These are phyloP conservation scores for Craterostigma plantagineum DNA, from an alignment of 257 asterid genomes.

Conservation along the genomic window DNA sequence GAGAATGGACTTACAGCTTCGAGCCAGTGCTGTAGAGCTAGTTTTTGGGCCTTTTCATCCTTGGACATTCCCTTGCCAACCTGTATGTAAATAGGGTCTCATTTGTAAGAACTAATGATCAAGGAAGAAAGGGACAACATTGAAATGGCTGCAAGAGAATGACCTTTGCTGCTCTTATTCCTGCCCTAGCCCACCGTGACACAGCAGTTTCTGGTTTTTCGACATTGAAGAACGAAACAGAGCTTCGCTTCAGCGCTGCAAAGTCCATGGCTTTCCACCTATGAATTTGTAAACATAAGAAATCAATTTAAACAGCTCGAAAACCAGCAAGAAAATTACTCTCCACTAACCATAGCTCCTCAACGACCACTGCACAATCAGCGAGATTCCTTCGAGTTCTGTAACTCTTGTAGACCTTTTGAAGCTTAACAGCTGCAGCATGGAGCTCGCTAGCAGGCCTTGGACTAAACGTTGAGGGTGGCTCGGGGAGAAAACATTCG, in stretches of 20 bases:
- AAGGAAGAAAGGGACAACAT: not conserved
- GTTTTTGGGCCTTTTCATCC: no score
- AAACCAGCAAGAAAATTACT: no score
- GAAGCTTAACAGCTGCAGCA: constrained; percentile 57
- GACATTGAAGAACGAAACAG: constrained; percentile 66
- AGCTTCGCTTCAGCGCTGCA: constrained; percentile 70
- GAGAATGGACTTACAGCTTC: no score
- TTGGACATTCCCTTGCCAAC: no score
- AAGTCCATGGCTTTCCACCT: constrained; percentile 98
- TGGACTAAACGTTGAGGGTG: not conserved
- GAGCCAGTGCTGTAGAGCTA: no score
- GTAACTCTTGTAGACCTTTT: constrained; percentile 66
- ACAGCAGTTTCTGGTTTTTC: constrained; percentile 81
- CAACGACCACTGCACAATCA: constrained; percentile 66
- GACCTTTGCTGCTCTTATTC: constrained; percentile 89
- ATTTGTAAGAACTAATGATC: not conserved
- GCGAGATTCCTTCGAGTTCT: constrained; percentile 76
- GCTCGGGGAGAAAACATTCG: not conserved
- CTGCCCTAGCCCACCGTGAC: constrained; percentile 93
- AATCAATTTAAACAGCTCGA: no score
- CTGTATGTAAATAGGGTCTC: no score
- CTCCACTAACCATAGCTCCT: constrained; percentile 59
- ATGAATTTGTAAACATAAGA: constrained; percentile 1
- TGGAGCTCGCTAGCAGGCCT: constrained; percentile 1
- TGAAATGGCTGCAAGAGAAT: not conserved